A percentile compares a stretch with the other conserved stretches of the same genome.
These are phyloP conservation scores for Escovopsis weberi DNA, from an alignment of 2,329 filamentous ascomycete species.

Conservation along the genomic window DNA sequence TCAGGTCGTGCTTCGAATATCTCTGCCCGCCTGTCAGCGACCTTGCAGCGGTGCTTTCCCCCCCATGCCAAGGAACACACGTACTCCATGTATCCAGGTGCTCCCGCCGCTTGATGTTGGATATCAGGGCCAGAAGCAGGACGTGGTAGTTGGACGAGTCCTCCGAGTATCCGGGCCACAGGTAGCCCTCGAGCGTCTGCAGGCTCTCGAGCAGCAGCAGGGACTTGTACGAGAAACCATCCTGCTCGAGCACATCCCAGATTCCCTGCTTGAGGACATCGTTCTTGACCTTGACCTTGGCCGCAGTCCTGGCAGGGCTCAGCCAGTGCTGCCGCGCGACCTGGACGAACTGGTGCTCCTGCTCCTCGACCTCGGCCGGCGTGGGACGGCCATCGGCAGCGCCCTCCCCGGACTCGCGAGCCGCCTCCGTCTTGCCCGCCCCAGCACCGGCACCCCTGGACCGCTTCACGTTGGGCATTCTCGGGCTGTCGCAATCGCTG, in stretches of 20 bases:
- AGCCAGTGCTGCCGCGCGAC: constrained; percentile 81
- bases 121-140: constrained; percentile 69
- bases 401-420: constrained; percentile 22
- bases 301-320: constrained; percentile 41
- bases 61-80: constrained; percentile 10
- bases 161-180: constrained; percentile 88
- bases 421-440: constrained; percentile 22
- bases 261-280: constrained; percentile 76
- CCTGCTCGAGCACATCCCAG: constrained; percentile 77
- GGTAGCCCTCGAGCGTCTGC: constrained; percentile 81
- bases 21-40: constrained; percentile 28
- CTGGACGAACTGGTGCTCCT: constrained; percentile 57
- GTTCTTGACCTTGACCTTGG: constrained; percentile 62
- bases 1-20: constrained; percentile 63
- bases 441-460: constrained; percentile 32
- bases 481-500: constrained; percentile 5
- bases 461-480: constrained; percentile 46
- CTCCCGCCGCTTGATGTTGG: constrained; percentile 79
- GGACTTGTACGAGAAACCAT: constrained; percentile 62
- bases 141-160: constrained; percentile 87
- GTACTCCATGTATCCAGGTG: constrained; percentile 75
- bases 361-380: constrained; percentile 55
- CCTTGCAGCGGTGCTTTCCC: background rate
- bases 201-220: constrained; percentile 77
- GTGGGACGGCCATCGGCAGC: constrained; percentile 29